Evolutionary conservation across 2,329 filamentous ascomycete genomes (phyloP), one percentile per base, ranked within the genome.

Genomic region (Trichoderma sp.): DNA sequence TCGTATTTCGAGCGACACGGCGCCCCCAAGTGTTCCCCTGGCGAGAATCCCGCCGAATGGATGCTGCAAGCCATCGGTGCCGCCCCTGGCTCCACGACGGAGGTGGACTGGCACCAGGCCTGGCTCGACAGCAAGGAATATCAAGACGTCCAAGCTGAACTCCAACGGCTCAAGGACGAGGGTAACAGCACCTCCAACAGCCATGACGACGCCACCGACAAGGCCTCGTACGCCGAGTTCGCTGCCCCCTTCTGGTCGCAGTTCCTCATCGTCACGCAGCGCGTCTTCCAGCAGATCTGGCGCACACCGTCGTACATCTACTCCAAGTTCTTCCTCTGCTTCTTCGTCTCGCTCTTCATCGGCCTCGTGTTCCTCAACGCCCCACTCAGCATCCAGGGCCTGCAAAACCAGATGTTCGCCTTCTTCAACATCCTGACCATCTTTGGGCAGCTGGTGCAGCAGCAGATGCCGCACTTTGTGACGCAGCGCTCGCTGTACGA

Each of bases 241-340:
- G 90, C 90, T 1, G 88, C 88, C 24, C 85, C 89, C 0, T 89
- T 92, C 71, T 69, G 62, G 2, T 71, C 78, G 5, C 90, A 93
- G 71, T 75, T 91, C 9, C 78, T 77, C 48, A 80, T 87, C 66
- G 87, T 88, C 44, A 83, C 83, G 10, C 73, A 80, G 48, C 88
- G 90, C 67, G 86, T 91, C 14, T 92, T 91, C 75, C 82, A 90
- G 71, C 90, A 93, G 74, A 91, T 91, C 79, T 93, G 90, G 90
- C 85, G 90, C 59, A 90, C 84, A 1, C 90, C 90, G 0, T 81
- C 84, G 1, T 93, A 93, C 77, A 88, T 93, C 71, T 92, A 90
- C 77, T 85, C 87, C 62, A 93, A 93, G 77, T 71, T 83, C 1
- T 75, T 82, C 5, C 1, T 83, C 91, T 24, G 86, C 83, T 67